phyloP scores from a whole-genome alignment of 176 grass and related monocot genomes.

The Tuctoria greenei region DNA sequence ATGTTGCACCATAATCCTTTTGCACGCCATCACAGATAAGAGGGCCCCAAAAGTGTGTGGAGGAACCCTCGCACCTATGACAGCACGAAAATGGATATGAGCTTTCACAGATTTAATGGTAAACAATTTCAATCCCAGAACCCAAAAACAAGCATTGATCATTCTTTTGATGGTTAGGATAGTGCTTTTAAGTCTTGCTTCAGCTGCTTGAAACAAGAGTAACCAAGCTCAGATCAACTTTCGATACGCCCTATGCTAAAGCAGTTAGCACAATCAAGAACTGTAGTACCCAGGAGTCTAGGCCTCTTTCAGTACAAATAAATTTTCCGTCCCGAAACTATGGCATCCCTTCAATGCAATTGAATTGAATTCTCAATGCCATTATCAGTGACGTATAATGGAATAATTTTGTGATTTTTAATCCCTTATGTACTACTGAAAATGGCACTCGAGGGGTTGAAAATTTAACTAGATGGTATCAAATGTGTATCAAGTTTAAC shows the following conservation, averaged over 20 bases:
- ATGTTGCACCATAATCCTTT: not conserved
- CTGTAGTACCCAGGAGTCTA: not conserved
- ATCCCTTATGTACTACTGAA: not conserved
- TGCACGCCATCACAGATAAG: not conserved
- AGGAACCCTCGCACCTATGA: not conserved
- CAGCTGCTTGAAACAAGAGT: not conserved
- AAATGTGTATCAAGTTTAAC: not conserved
- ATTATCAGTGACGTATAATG: not conserved
- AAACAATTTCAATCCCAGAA: not conserved
- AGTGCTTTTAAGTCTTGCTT: not conserved
- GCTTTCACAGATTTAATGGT: not conserved
- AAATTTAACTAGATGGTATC: not conserved
- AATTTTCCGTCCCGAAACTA: no score
- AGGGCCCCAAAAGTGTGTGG: not conserved
- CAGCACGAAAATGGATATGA: not conserved
- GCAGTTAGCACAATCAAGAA: not conserved
- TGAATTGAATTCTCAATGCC: not conserved
- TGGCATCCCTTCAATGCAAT: not conserved
- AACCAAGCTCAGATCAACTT: not conserved
- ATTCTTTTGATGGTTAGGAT: not conserved
- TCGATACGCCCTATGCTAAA: not conserved
- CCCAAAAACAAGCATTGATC: not conserved
- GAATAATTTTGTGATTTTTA: not conserved
- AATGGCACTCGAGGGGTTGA: not conserved
- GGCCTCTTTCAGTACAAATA: not conserved